A percentile compares a stretch with the other conserved stretches of the same genome.
phyloP scores from a whole-genome alignment of 164 flowering plant genomes.

The Umbellularia californica region DNA sequence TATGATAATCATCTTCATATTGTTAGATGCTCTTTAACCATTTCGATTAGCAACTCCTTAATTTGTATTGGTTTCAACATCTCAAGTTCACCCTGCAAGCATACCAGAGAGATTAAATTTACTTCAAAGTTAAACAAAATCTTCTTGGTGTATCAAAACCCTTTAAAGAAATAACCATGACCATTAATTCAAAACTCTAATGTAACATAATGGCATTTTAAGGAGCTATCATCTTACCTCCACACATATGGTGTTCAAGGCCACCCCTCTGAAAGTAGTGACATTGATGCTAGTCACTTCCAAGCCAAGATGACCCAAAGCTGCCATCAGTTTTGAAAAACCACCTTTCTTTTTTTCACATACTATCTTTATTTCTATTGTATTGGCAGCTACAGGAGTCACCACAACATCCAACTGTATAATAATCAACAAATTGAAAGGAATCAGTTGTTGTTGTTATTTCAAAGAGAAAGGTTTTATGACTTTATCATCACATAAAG shows the following conservation, averaged over 20 bases:
- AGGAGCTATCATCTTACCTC: slow-evolving; percentile 36
- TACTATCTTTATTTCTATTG: slow-evolving; percentile 49
- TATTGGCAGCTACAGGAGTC: slow-evolving; percentile 29
- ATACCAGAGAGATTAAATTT: too few species aligned
- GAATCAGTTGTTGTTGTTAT: neutral
- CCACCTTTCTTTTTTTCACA: slow-evolving; percentile 41
- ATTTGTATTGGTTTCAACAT: slow-evolving; percentile 66
- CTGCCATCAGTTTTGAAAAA: slow-evolving; percentile 51
- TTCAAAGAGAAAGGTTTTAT: too few species aligned
- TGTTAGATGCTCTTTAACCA: neutral
- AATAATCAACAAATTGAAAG: neutral
- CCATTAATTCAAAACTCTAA: too few species aligned
- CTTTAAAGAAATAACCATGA: neutral
- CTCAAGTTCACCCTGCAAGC: slow-evolving; percentile 59
- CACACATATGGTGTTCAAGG: slow-evolving; percentile 34
- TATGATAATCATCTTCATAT: neutral
- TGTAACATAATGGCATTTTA: neutral
- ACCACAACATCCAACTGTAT: slow-evolving; percentile 53
- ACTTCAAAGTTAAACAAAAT: too few species aligned
- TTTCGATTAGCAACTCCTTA: slow-evolving; percentile 44
- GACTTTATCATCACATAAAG: neutral
- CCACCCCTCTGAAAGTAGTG: slow-evolving; percentile 45
- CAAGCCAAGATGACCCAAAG: slow-evolving; percentile 41
- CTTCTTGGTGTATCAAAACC: too few species aligned
- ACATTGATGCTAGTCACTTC: slow-evolving; percentile 47